phyloP scores from a whole-genome alignment of 345 rosid genomes.

The Corchorus olitorius region DNA sequence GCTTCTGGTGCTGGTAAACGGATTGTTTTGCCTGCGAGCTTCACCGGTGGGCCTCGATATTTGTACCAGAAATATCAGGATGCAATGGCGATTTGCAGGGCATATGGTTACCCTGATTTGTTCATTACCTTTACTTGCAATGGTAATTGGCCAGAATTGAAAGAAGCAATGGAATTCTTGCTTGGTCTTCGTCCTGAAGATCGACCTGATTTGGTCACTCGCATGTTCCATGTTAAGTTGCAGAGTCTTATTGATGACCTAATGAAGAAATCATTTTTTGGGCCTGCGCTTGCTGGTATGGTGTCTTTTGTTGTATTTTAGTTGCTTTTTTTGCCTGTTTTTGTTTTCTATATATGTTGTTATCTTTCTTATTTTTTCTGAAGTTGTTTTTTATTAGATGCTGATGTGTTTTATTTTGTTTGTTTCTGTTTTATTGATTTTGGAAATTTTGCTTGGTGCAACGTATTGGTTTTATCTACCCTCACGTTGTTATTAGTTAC shows the following conservation, averaged over 20 bases:
- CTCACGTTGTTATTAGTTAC: too few relatives aligned
- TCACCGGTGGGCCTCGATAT: neutral
- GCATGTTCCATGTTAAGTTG: neutral
- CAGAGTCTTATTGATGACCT: neutral
- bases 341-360: too few relatives aligned
- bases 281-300: neutral
- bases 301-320: too few relatives aligned
- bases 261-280: too few relatives aligned
- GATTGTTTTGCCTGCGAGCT: neutral
- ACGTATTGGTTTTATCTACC: too few relatives aligned
- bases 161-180: neutral
- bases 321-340: too few relatives aligned
- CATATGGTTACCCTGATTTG: neutral
- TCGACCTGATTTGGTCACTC: neutral
- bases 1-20: neutral
- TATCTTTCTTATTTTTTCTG: too few relatives aligned
- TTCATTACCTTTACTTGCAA: neutral
- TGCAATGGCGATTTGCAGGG: neutral
- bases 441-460: too few relatives aligned
- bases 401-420: too few relatives aligned
- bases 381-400: too few relatives aligned
- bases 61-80: constrained; percentile 7
- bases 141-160: neutral
- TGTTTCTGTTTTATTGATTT: too few relatives aligned
- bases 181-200: neutral